phyloP scores from a whole-genome alignment of 768 basidiomycete species.

The Xerocomus spinulosus region DNA sequence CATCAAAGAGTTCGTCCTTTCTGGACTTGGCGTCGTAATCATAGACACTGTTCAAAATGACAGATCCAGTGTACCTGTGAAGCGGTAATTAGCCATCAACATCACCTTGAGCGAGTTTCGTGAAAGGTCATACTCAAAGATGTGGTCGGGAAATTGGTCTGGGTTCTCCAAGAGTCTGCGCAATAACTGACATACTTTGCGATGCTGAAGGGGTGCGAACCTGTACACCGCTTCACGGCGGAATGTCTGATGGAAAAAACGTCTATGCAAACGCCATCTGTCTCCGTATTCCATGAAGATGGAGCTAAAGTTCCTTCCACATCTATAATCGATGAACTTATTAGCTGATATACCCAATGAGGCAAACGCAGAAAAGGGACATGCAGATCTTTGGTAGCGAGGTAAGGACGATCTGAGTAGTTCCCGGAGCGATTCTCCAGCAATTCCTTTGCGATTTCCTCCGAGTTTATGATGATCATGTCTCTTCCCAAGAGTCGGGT shows the following conservation, averaged over 20 bases:
- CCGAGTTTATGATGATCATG: slow-evolving; percentile 45
- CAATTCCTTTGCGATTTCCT: slow-evolving; percentile 39
- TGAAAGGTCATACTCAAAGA: slow-evolving; percentile 29
- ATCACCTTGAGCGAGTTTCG: background rate
- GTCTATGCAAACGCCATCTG: slow-evolving; percentile 31
- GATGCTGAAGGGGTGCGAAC: slow-evolving; percentile 29
- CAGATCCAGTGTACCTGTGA: slow-evolving; percentile 17
- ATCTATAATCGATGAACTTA: slow-evolving; percentile 3
- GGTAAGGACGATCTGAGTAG: slow-evolving; percentile 48
- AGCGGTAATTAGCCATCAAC: background rate
- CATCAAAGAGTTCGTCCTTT: slow-evolving; percentile 13
- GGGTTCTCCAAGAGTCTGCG: slow-evolving; percentile 31
- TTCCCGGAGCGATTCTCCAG: slow-evolving; percentile 44
- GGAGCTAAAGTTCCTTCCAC: slow-evolving; percentile 21
- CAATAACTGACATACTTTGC: slow-evolving; percentile 30
- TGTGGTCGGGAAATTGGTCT: slow-evolving; percentile 30
- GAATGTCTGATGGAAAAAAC: slow-evolving; percentile 27
- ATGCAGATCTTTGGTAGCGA: slow-evolving; percentile 15
- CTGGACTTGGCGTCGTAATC: slow-evolving; percentile 12
- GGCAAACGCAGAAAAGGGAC: background rate
- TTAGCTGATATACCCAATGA: background rate
- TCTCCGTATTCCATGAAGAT: slow-evolving; percentile 30
- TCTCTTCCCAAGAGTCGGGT: slow-evolving; percentile 42
- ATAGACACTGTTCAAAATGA: slow-evolving; percentile 21
- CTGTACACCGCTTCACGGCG: slow-evolving; percentile 18